Base-by-base conservation (phyloP, 2,329 filamentous ascomycete genomes). In the Fusarium sp. region DNA sequence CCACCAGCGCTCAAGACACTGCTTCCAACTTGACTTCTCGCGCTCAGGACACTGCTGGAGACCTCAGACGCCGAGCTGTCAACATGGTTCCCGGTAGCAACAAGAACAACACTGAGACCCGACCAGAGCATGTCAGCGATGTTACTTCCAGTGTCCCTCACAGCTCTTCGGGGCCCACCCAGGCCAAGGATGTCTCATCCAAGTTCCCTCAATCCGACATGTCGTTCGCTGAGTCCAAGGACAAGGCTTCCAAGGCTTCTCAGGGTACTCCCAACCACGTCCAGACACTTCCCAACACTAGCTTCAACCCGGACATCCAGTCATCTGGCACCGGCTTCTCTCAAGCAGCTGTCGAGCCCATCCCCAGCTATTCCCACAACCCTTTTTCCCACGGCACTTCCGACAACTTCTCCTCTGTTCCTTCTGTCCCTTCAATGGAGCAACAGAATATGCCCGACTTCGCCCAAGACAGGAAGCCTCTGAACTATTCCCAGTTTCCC, bases 1-100 rank as follows among this genome's bases (percentile, higher is more conserved):
- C 67, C 6, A 56, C 68, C 28, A 56, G 43, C 30, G 67, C 67
- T 0, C 65, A 56, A 19, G 50, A 67, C 5, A 51, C 36, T 5
- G 49, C 49, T 12, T 23, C 24, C 11, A 51, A 24, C 38, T 15
- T 51, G 15, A 45, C 49, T 17, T 51, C 48, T 4, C n/a, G 61
- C 0, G 60, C 59, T 0, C 65, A 56, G 19, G 53, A 67, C 7
- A 67, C 65, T 1, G 62, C 58, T 7, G 48, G 42, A 1, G 42
- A 59, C n/a, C 15, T 69, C 2, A 26, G 53, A 7, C 58, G 44
- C 14, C 59, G 60, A 6, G 60, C 59, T 3, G 45, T 28, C 4
- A 63, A 63, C n/a, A 64, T 63, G 51, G 21, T 62, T n/a, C 57
- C 59, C 6, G 43, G 36, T 6, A 26, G 32, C 8, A 62, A 56